Base-by-base conservation (phyloP, 371 early-diverging fungal genomes). In the Batkoa obscura region DNA sequence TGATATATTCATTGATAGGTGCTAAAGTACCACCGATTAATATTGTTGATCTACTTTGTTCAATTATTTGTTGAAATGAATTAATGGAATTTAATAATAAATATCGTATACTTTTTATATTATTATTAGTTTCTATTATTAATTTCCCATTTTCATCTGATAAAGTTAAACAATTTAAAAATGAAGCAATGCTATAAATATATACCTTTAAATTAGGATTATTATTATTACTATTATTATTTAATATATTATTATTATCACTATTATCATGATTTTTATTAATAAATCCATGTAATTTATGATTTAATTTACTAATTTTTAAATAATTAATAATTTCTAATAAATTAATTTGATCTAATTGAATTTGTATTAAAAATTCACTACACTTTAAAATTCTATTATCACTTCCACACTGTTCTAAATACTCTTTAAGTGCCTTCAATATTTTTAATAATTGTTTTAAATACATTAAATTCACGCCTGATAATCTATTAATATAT, bases 1-100 rank as follows among this genome's bases (percentile, higher is more conserved):
- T 68, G 4, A 61, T 56, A 0, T 70, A 56, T 17, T 78, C 69
- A 57, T 73, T 76, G 0, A 87, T 81, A 0, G 96, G 97, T 58
- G 84, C 83, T 90, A 98, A 89, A 0, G 99, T 94, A 23, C 98
- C 99, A 56, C 99, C 97, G 0, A 96, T 90, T 33, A 99, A 65
- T 5, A 99, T 67, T 0, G 97, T 74, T 39, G 88, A 76, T 57
- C 80, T 71, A 0, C 93, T 87, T 50, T 90, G 83, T 15, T 76
- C 68, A 0, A 90, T 80, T 35, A 95, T 68, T 2, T 78, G 80
- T 57, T 72, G 68, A 62, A 98, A 95, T 8, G 76, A 75, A 46
- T 84, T 77, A 0, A 88, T 77, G 3, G 97, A 90, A 61, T 90
- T 86, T 38, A 98, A 62, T 2, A 90, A 71, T 59, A 94, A 74